These are phyloP conservation scores for Dictyostelium discoideum DNA, from an alignment of 78 protist genomes.

Conservation along the genomic window DNA sequence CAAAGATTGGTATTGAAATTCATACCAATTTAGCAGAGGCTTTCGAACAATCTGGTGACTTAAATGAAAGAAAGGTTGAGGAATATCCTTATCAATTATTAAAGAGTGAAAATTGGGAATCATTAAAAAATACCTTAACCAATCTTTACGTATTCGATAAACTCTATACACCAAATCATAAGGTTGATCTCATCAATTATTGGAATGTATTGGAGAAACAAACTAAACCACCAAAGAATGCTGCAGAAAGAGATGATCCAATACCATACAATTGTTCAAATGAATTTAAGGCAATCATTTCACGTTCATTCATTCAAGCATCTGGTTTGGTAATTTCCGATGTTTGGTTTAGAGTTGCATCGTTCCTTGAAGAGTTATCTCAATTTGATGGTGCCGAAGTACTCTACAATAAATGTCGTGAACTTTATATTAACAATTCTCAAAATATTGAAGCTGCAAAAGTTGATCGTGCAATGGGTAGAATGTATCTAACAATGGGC, in stretches of 20 bases:
- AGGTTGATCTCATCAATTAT: constrained; percentile 20
- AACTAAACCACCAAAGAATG: constrained; percentile 62
- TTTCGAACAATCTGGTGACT: neutral
- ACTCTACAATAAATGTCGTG: constrained; percentile 37
- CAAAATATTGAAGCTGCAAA: constrained; percentile 82
- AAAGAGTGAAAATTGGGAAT: constrained; percentile 63
- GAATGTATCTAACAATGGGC: constrained; percentile 20
- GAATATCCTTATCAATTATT: constrained; percentile 69
- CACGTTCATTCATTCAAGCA: constrained; percentile 59
- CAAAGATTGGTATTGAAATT: neutral
- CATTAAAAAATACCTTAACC: neutral
- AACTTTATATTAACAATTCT: constrained; percentile 50
- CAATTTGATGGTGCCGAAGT: constrained; percentile 74
- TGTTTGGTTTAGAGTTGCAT: constrained; percentile 53
- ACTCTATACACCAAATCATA: constrained; percentile 60
- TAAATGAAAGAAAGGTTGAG: constrained; percentile 67
- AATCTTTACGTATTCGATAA: constrained; percentile 52
- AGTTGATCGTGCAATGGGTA: constrained; percentile 77
- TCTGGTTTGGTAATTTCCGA: constrained; percentile 71
- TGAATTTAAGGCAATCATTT: neutral
- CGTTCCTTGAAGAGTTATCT: constrained; percentile 69
- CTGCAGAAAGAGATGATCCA: constrained; percentile 58
- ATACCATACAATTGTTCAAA: constrained; percentile 39
- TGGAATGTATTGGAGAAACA: constrained; percentile 58
- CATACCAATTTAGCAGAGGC: constrained; percentile 42